A percentile compares a stretch with the other conserved stretches of the same genome.
Evolutionary conservation across 208 protist species (phyloP).

Genomic region (Herpetomonas samuelpessoai): DNA sequence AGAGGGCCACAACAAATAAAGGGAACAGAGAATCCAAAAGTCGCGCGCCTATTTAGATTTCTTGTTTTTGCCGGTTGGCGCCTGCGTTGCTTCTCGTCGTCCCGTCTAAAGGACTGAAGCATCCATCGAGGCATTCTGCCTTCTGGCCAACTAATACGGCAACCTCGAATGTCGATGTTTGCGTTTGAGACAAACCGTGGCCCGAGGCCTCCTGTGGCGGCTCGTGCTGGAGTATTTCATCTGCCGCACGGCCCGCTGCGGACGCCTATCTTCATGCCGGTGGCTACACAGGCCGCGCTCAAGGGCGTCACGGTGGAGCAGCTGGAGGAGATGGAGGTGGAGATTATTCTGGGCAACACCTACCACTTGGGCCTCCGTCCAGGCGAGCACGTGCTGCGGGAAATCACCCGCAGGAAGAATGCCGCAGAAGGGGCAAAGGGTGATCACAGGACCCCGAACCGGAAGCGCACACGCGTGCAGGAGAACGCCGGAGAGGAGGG

Average conservation of each 20-base stretch:
- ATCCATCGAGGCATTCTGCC: too few relatives aligned
- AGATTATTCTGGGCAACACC: slow-evolving; percentile 98
- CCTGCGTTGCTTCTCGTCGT: too few relatives aligned
- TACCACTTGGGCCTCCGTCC: slow-evolving; percentile 97
- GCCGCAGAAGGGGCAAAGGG: slow-evolving; percentile 10
- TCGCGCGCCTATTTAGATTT: too few relatives aligned
- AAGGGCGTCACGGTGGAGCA: slow-evolving; percentile 95
- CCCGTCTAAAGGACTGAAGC: too few relatives aligned
- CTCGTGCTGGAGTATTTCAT: slow-evolving; percentile 79
- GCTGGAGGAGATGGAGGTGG: slow-evolving; percentile 91
- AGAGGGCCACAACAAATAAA: too few relatives aligned
- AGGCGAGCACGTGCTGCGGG: slow-evolving; percentile 83
- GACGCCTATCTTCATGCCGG: slow-evolving; percentile 98
- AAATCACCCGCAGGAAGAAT: slow-evolving; percentile 69
- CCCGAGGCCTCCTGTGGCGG: slow-evolving; percentile 47
- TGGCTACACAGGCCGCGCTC: slow-evolving; percentile 97
- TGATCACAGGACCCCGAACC: too few relatives aligned
- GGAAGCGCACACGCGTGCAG: not conserved
- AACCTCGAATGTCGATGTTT: too few relatives aligned
- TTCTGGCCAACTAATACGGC: too few relatives aligned
- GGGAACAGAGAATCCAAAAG: too few relatives aligned
- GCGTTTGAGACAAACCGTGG: slow-evolving; percentile 66
- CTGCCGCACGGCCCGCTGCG: slow-evolving; percentile 88
- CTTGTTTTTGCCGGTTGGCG: too few relatives aligned
- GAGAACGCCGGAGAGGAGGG: not conserved